These are phyloP conservation scores for Diaporthe helianthi DNA, from an alignment of 2,329 filamentous ascomycete genomes.

Conservation along the genomic window DNA sequence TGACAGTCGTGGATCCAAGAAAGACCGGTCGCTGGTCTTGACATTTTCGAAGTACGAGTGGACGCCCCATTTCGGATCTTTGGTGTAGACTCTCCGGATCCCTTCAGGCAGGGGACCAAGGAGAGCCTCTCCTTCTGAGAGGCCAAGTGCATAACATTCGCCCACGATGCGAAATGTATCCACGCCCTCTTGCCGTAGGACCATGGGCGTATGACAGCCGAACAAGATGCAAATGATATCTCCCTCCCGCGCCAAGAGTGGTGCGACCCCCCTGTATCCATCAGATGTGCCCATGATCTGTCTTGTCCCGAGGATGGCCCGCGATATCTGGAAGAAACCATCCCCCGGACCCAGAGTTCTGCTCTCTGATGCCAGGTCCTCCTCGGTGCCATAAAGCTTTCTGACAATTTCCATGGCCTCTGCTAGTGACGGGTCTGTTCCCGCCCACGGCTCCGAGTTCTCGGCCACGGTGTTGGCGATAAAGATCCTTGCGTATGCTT, in stretches of 20 bases:
- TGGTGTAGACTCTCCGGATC: not conserved
- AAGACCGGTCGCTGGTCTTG: not conserved
- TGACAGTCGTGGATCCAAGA: not conserved
- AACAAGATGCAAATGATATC: not conserved
- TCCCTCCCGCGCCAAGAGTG: not conserved
- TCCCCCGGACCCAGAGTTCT: no score
- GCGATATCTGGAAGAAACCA: not conserved
- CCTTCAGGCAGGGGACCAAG: not conserved
- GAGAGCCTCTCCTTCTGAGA: not conserved
- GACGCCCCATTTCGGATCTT: conserved; percentile 6
- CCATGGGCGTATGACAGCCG: conserved; percentile 5
- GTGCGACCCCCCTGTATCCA: not conserved
- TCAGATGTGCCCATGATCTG: conserved; percentile 2
- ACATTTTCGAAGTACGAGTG: not conserved
- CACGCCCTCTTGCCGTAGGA: not conserved
- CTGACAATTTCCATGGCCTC: no score
- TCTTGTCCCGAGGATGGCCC: not conserved
- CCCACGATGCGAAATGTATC: not conserved
- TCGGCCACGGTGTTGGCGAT: not conserved
- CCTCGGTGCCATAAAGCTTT: no score
- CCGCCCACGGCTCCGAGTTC: not conserved
- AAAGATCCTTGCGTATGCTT: not conserved
- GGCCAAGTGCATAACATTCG: not conserved
- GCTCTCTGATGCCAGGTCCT: no score
- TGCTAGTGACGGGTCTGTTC: not conserved